Percentiles rank a stretch among this genome's conserved stretches.
phyloP scores from a whole-genome alignment of 73 alveolate genomes.

The Blepharisma japonicum region DNA sequence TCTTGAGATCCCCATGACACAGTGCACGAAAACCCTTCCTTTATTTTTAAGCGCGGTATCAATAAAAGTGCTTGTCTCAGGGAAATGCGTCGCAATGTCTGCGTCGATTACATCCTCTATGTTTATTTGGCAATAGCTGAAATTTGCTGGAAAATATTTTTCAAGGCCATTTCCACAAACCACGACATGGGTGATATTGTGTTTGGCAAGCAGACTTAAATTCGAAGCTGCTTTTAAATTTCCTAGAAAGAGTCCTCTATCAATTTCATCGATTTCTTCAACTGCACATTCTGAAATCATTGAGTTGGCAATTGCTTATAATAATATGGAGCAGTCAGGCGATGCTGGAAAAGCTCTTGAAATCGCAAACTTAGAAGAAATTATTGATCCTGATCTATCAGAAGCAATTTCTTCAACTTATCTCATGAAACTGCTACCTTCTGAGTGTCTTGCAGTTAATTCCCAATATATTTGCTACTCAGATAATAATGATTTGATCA shows the following conservation, averaged over 20 bases:
- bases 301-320: too few relatives aligned
- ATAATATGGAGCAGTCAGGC: too few relatives aligned
- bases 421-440: too few relatives aligned
- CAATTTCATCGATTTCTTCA: background rate
- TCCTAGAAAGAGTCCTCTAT: background rate
- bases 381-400: too few relatives aligned
- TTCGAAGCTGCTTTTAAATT: background rate
- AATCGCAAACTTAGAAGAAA: too few relatives aligned
- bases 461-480: too few relatives aligned
- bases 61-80: background rate
- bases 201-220: background rate
- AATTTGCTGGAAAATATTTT: conserved; percentile 2
- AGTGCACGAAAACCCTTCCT: conserved; percentile 48
- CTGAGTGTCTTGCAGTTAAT: too few relatives aligned
- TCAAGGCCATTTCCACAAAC: conserved; percentile 3
- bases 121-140: background rate
- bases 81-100: background rate
- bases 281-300: too few relatives aligned
- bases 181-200: background rate
- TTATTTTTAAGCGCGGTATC: background rate
- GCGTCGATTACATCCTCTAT: background rate
- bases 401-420: too few relatives aligned
- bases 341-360: too few relatives aligned
- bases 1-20: conserved; percentile 55
- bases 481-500: too few relatives aligned